A percentile compares a stretch with the other conserved stretches of the same genome.
These are phyloP conservation scores for Capsicum chinense DNA, from an alignment of 257 asterid genomes.

Conservation along the genomic window DNA sequence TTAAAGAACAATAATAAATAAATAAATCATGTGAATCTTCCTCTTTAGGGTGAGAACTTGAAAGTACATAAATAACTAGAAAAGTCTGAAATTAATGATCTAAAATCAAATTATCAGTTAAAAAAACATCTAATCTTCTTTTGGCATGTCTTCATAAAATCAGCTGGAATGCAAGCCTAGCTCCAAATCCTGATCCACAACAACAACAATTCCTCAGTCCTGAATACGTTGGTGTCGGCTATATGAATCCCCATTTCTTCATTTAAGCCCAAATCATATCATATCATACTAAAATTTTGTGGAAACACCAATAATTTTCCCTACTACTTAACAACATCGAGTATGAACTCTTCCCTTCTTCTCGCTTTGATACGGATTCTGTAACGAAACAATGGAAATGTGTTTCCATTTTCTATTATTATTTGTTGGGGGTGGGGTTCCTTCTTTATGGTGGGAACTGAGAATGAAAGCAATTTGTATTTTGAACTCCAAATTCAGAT, in stretches of 20 bases:
- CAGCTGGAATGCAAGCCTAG: background rate
- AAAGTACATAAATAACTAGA: background rate
- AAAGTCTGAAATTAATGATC: conserved; percentile 19
- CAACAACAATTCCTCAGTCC: background rate
- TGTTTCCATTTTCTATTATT: no score
- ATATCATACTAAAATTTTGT: background rate
- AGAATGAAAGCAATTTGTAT: conserved; percentile 10
- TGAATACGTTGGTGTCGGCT: background rate
- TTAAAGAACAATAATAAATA: background rate
- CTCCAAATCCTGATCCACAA: background rate
- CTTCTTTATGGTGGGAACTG: background rate
- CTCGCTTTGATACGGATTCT: background rate
- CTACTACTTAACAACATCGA: background rate
- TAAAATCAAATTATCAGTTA: background rate
- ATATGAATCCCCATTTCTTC: background rate
- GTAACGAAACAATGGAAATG: background rate
- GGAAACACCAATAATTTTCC: background rate
- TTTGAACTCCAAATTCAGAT: conserved; percentile 14
- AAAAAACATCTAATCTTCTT: conserved; percentile 52
- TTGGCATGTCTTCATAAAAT: background rate
- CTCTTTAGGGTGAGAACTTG: background rate
- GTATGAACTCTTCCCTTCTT: conserved; percentile 14
- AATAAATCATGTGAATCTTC: conserved; percentile 31
- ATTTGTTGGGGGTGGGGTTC: background rate
- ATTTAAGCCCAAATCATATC: background rate